These are phyloP conservation scores for Hypomontagnella monticulosa DNA, from an alignment of 495 filamentous ascomycete species.

Conservation along the genomic window DNA sequence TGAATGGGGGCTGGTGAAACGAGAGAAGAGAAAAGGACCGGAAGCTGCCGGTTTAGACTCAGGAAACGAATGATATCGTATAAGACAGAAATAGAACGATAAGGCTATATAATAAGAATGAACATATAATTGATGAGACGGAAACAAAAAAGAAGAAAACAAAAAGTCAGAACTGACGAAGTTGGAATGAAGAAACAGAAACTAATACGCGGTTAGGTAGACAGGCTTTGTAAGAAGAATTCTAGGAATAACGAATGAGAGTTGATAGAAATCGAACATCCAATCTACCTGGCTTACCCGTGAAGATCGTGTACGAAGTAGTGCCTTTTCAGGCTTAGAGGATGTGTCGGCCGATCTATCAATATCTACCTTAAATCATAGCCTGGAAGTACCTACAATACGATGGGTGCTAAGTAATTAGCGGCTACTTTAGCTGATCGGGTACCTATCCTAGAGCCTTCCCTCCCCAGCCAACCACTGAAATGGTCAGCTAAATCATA, in stretches of 20 bases:
- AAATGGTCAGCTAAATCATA: background rate
- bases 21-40: conserved; percentile 40
- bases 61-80: conserved; percentile 14
- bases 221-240: conserved; percentile 8
- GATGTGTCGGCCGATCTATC: conserved; percentile 20
- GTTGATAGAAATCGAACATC: conserved; percentile 16
- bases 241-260: conserved; percentile 16
- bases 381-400: background rate
- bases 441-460: too few species aligned
- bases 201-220: conserved; percentile 17
- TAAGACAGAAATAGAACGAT: background rate
- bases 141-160: conserved; percentile 26
- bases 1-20: conserved; percentile 34
- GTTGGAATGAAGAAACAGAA: conserved; percentile 33
- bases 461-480: too few species aligned
- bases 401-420: background rate
- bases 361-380: too few species aligned
- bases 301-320: conserved; percentile 8
- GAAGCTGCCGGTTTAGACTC: conserved; percentile 26
- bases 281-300: conserved; percentile 9
- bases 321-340: conserved; percentile 25
- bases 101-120: too few species aligned
- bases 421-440: too few species aligned
- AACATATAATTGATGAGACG: conserved; percentile 6
- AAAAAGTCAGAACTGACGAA: conserved; percentile 17